Evolutionary conservation across 768 basidiomycete genomes (phyloP).

Genomic region (Dacryopinax spathularia): DNA sequence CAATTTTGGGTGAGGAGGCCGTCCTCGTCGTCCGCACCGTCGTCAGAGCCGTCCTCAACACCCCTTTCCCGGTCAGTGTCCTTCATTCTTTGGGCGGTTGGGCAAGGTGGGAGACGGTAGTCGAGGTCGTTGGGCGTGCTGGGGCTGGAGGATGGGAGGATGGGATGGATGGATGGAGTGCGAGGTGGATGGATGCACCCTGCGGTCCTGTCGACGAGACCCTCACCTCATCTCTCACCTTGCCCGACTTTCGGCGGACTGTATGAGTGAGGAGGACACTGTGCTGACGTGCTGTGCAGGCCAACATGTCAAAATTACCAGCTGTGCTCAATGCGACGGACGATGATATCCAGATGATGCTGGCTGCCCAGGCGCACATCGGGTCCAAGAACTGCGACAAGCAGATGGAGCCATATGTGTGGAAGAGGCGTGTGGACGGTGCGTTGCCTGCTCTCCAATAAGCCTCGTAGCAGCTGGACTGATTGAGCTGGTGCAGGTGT

Average conservation of each 20-base stretch:
- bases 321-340: conserved; percentile 86
- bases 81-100: background rate
- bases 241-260: too few relatives aligned
- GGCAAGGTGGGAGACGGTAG: background rate
- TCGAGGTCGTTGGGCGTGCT: background rate
- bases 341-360: conserved; percentile 90
- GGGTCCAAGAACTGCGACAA: conserved; percentile 99
- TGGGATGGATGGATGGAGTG: background rate
- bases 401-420: conserved; percentile 97
- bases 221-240: too few relatives aligned
- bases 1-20: background rate
- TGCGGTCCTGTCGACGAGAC: background rate
- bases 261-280: too few relatives aligned
- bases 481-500: conserved; percentile 45
- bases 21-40: background rate
- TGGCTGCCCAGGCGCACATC: conserved; percentile 91
- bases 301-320: conserved; percentile 64
- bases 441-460: conserved; percentile 22
- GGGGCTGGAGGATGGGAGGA: background rate
- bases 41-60: conserved; percentile 1
- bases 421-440: conserved; percentile 94
- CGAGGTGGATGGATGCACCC: background rate
- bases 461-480: conserved; percentile 4
- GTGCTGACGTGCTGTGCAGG: background rate
- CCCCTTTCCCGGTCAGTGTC: background rate